A percentile compares a stretch with the other conserved stretches of the same genome.
phyloP scores from a whole-genome alignment of 164 flowering plant species.

The Stephania cephalantha region DNA sequence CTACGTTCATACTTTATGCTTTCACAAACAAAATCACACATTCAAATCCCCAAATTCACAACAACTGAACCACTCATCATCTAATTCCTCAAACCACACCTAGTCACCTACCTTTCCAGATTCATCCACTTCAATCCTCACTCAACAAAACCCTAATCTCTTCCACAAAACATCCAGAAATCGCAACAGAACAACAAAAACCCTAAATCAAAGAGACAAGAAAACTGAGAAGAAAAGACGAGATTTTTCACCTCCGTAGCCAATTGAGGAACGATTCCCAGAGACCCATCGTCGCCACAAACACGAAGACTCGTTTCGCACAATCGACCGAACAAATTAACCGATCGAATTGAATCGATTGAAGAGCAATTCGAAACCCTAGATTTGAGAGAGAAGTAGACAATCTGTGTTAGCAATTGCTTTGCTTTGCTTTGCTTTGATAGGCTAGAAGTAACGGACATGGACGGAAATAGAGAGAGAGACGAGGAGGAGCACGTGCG shows the following conservation, averaged over 20 bases:
- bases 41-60: too few relatives aligned
- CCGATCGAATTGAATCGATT: background rate
- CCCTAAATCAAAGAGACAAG: background rate
- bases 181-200: background rate
- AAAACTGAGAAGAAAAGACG: background rate
- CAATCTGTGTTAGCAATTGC: background rate
- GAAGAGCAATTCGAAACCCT: background rate
- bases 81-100: background rate
- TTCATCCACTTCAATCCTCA: background rate
- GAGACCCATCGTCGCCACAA: background rate
- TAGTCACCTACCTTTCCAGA: background rate
- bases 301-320: background rate
- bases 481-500: background rate
- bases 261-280: conserved; percentile 16
- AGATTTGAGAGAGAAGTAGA: background rate
- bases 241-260: conserved; percentile 8
- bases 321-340: background rate
- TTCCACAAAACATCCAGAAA: background rate
- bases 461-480: background rate
- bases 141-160: background rate
- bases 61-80: background rate
- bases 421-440: too few relatives aligned
- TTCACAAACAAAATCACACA: too few relatives aligned
- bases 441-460: too few relatives aligned
- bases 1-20: too few relatives aligned